Conservation (phyloP, 352 stramenopile genomes). For the Globisporangium yorkense region DNA sequence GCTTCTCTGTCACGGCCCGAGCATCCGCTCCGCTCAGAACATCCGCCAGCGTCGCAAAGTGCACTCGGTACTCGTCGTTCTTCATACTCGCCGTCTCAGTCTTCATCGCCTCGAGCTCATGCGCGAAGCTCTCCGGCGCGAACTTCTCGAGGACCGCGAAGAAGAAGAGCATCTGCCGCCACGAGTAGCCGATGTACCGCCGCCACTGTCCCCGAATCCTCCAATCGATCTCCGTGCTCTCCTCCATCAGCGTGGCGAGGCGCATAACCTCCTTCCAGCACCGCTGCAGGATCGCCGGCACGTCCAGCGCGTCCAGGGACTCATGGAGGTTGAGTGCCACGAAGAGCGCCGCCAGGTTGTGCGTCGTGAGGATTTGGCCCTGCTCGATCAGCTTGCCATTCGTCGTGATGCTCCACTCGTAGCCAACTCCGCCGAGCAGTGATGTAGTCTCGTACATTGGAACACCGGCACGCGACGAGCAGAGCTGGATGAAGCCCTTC, state of each 20-base stretch:
- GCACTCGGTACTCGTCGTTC: slow-evolving; percentile 1
- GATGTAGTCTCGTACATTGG: background rate
- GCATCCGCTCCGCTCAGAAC: background rate
- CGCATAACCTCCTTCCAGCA: slow-evolving; percentile 2
- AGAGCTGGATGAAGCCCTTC: slow-evolving; percentile 1
- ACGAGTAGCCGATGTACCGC: slow-evolving; percentile 11
- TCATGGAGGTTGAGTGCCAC: slow-evolving; percentile 3
- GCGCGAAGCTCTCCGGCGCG: background rate
- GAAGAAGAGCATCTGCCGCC: slow-evolving; percentile 20
- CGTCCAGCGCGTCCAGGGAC: slow-evolving; percentile 1
- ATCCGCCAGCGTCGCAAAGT: background rate
- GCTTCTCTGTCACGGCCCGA: background rate
- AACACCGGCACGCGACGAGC: background rate
- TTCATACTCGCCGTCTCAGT: background rate
- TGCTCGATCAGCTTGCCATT: slow-evolving; percentile 18
- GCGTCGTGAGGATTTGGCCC: slow-evolving; percentile 16
- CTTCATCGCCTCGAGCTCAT: background rate
- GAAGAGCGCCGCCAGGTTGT: slow-evolving; percentile 20
- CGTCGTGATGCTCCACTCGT: slow-evolving; percentile 2
- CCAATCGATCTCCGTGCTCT: background rate
- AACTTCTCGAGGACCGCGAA: slow-evolving; percentile 18
- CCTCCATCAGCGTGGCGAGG: background rate
- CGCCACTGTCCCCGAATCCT: slow-evolving; percentile 1
- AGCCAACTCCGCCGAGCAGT: too few species aligned
- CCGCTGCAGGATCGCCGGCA: slow-evolving; percentile 11